Base-by-base conservation (phyloP, 495 filamentous ascomycete genomes). In the Tuber microsphaerosporum region DNA sequence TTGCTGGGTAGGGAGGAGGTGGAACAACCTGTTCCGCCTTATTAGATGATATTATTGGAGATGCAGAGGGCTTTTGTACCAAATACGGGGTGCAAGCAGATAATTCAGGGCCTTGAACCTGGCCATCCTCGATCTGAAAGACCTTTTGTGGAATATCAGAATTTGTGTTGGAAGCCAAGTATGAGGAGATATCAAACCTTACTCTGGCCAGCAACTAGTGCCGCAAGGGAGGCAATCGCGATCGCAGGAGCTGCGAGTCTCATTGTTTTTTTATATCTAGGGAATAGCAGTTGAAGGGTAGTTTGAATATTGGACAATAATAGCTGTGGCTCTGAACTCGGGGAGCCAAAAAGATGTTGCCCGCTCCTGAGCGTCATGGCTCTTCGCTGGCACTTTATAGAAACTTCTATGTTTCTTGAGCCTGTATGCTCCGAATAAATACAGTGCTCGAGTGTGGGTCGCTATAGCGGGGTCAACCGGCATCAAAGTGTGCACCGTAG, bases 111-210 rank as follows among this genome's bases (percentile, higher is more conserved):
- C 56, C 56, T 71, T 75, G 77, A 22, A 75, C 19, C 34, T 79
- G 77, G 12, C 75, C 77, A 68, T 79, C 73, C 6, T n/a, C 45
- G 22, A 74, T 79, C 45, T 75, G 74, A 19, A 26, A 17, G 68
- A 75, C n/a, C 41, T 74, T 71, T 65, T 16, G 31, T 34, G 16
- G 56, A 65, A 31, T 65, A 65, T 34, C 56, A 65, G 56, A 34
- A 65, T 34, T 56, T 17, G 14, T 65, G 12, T 6, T 14, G 26
- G 31, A 65, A 34, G 3, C n/a, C 26, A 31, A 34, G 56, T 34
- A 65, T 31, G 26, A 65, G 56, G 56, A 31, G 56, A 31, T 31
- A 34, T 31, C 26, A 65, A 65, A 65, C 56, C 56, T 65, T 65
- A 17, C 26, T 17, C 56, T 65, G 56, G 14, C 56, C 26, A 31